Evolutionary conservation across 2,329 filamentous ascomycete species (phyloP), one percentile per base, ranked within the genome.

Genomic region (Clarireedia paspali): DNA sequence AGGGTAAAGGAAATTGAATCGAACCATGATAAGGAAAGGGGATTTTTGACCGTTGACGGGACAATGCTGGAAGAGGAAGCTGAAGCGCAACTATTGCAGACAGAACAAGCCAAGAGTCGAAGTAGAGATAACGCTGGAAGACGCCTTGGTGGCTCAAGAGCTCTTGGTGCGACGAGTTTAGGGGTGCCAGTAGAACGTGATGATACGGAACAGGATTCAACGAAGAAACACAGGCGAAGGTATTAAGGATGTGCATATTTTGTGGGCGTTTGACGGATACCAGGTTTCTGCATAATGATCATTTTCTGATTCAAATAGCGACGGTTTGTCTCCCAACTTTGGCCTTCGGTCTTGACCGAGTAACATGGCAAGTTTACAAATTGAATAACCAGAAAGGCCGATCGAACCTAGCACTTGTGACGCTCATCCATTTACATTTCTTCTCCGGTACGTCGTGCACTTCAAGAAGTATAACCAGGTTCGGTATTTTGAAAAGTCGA

Each of bases 1-100:
- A 80, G 84, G 61, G 89, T 96, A 67, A 84, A 85, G 63, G 89
- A 95, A 69, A 89, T 94, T 60, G 91, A 96, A 64, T 86, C 88
- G 0, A 87, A 85, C 27, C 80, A 84, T 47, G 89, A 87, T 61
- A 83, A 84, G 52, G 83, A 86, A 63, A 86, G 86, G 58, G 89
- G 88, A 10, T 94, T 92, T 68, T 73, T 96, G 59, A 91, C 87
- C 63, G 85, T 96, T 59, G 87, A 94, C 69, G 92, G 91, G 26
- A 95, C 89, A n/a, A 85, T 96, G 80, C 73, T 96, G 50, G 77
- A 79, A 47, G 80, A 80, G 45, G 80, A 82, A 20, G 85, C 84
- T 24, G 90, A 95, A 72, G 75, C 73, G 62, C 73, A 74, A 26
- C 73, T 88, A 30, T 73, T 81, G 47, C 75, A 77, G 7, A 75